Base-by-base conservation (phyloP, 805 yeast genomes). In the Metschnikowia vanudenii region DNA sequence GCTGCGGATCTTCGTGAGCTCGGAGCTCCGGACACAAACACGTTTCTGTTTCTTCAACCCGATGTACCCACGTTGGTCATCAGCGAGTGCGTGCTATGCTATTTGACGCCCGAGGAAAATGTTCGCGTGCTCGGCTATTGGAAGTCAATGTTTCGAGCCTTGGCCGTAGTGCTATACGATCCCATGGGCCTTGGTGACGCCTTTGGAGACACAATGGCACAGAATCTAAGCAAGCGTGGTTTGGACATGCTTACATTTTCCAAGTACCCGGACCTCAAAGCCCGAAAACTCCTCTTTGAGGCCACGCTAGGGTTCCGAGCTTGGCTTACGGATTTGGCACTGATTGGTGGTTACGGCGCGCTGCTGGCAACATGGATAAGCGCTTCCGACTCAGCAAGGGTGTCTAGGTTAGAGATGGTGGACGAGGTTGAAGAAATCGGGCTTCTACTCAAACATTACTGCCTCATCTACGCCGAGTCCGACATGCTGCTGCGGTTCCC, bases 71-170 rank as follows among this genome's bases (percentile, higher is more conserved):
- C 94, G 0, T 56, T 87, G 13, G 63, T 87, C 2, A 60, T 86
- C 16, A 80, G 88, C 51, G 95, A 86, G 60, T 87, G 94, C 64
- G 88, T 88, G 30, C 66, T 87, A 30, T 87, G 95, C 59, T 86
- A 86, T 59, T 56, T 85, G 50, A 69, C 75, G 3, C 80, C 84
- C 1, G 67, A 66, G 11, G 76, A 75, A 18, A 75, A 84, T 19
- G 56, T 52, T 28, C 58, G 63, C 28, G 73, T 84, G 3, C 50
- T 86, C 3, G 43, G 58, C 2, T 75, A 72, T 56, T 75, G 84
- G 65, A 56, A 54, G 3, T 38, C 49, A 0, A 28, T 39, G n/a
- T 56, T 76, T 18, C 36, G 36, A 58, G 65, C 44, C 41, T 63
- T 18, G 52, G 50, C 67, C 2, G 58, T 81, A 17, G 58, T 80